Conservation (phyloP, 2,329 filamentous ascomycete genomes). For the Hymenoscyphus infarciens region DNA sequence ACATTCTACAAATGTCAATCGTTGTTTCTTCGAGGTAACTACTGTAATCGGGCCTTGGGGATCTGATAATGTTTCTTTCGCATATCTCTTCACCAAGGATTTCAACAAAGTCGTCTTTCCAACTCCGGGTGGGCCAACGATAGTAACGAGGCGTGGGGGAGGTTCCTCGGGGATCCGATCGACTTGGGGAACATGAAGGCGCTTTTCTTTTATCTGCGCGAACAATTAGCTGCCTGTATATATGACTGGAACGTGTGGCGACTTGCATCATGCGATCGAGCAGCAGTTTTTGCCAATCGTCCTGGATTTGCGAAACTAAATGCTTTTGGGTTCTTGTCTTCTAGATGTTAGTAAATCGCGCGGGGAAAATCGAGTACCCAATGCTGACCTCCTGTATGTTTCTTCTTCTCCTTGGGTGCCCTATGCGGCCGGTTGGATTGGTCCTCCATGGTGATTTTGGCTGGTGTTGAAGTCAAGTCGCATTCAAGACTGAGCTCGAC, state of each 20-base stretch:
- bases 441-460: slow-evolving; percentile 61
- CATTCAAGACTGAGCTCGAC: slow-evolving; percentile 8
- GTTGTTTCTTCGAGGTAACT: slow-evolving; percentile 91
- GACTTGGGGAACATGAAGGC: slow-evolving; percentile 92
- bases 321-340: slow-evolving; percentile 37
- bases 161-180: slow-evolving; percentile 95
- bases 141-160: slow-evolving; percentile 85
- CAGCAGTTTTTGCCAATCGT: slow-evolving; percentile 39
- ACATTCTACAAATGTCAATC: slow-evolving; percentile 93
- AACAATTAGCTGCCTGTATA: slow-evolving; percentile 13
- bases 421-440: slow-evolving; percentile 84
- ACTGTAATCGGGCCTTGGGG: slow-evolving; percentile 92
- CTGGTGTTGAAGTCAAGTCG: not conserved
- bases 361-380: too few relatives aligned
- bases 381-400: slow-evolving; percentile 56
- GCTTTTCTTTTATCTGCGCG: slow-evolving; percentile 81
- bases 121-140: slow-evolving; percentile 91
- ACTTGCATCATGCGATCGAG: slow-evolving; percentile 51
- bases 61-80: slow-evolving; percentile 88
- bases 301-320: slow-evolving; percentile 38
- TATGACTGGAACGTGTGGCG: not conserved
- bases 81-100: slow-evolving; percentile 87
- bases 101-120: slow-evolving; percentile 96
- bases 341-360: slow-evolving; percentile 12
- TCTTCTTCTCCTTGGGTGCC: slow-evolving; percentile 86